Evolutionary conservation across 2,329 filamentous ascomycete species (phyloP), one percentile per base, ranked within the genome.

Genomic region (Pseudocercospora fuligena): DNA sequence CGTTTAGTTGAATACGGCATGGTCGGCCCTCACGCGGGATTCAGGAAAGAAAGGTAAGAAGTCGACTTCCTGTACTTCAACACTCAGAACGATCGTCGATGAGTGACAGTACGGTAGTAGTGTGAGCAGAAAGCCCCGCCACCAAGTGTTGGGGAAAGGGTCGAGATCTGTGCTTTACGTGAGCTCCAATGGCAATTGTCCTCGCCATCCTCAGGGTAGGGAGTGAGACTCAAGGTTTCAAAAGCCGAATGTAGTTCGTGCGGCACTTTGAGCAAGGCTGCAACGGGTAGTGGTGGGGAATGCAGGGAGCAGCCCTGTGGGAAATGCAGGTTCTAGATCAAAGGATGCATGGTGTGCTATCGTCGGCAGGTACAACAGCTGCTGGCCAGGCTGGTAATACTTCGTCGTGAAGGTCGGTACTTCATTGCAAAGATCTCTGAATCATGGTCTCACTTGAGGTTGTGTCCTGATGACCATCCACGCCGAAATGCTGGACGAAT

Each of bases 141-240:
- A 40, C 14, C 36, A 40, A 40, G 40, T n/a, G 40, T 43, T n/a
- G 7, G 16, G 40, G 40, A 8, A 6, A 8, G 11, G 36, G 36
- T 6, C 14, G 40, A 51, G 14, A 40, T 43, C 47, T 62, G 51
- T 62, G 29, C 47, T 53, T 33, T 79, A 0, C 75, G 73, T 0
- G 88, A 87, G 12, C 91, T 82, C 46, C 83, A 82, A 27, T 81
- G 79, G 51, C 51, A n/a, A 23, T 23, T 16, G 25, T 51, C 14
- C 25, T 51, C 14, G 9, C 25, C 47, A 51, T 27, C 19, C 47
- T 27, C 47, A 51, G 47, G 47, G 47, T 25, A 51, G 27, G 25
- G 8, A 25, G 16, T 19, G 27, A 25, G 51, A 56, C 27, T 56
- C 25, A 27, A 56, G 51, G 27, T 16, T 33, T 11, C 23, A 56